These are phyloP conservation scores for Cucurbita pepo DNA, from an alignment of 306 rosid genomes.

Conservation along the genomic window DNA sequence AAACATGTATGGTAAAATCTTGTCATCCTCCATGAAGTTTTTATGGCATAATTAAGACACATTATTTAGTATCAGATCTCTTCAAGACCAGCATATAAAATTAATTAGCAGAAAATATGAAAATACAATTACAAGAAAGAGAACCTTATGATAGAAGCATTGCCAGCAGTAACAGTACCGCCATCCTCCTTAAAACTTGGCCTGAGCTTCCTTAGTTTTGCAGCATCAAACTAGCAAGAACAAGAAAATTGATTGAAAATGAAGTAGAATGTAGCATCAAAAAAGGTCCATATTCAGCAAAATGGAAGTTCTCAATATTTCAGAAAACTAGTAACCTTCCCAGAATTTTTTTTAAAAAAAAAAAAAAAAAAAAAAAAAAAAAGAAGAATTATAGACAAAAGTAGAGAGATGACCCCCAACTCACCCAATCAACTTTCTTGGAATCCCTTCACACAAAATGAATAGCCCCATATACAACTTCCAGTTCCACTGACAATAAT, in stretches of 20 bases:
- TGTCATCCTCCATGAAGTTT: no score
- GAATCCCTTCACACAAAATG: background rate
- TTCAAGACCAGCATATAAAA: background rate
- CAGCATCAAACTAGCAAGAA: constrained; percentile 63
- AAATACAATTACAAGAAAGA: background rate
- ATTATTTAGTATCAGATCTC: background rate
- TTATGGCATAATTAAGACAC: no score
- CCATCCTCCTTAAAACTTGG: constrained; percentile 71
- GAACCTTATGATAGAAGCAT: constrained; percentile 48
- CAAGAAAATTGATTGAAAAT: constrained; percentile 2
- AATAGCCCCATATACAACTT: background rate
- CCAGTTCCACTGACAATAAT: background rate
- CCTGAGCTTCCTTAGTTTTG: constrained; percentile 57
- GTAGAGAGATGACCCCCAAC: background rate
- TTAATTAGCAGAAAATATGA: background rate
- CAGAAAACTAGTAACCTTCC: background rate
- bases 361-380: background rate
- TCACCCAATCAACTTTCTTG: background rate
- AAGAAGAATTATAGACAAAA: background rate
- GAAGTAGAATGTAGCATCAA: background rate
- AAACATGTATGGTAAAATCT: no score
- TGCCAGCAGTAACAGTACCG: constrained; percentile 88
- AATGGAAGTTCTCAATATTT: background rate
- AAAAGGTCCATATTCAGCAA: background rate
- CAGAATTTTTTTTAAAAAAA: no score